Evolutionary conservation across 805 yeast species (phyloP), one percentile per base, ranked within the genome.

Genomic region (Yamadazyma takamatsuzukensis): DNA sequence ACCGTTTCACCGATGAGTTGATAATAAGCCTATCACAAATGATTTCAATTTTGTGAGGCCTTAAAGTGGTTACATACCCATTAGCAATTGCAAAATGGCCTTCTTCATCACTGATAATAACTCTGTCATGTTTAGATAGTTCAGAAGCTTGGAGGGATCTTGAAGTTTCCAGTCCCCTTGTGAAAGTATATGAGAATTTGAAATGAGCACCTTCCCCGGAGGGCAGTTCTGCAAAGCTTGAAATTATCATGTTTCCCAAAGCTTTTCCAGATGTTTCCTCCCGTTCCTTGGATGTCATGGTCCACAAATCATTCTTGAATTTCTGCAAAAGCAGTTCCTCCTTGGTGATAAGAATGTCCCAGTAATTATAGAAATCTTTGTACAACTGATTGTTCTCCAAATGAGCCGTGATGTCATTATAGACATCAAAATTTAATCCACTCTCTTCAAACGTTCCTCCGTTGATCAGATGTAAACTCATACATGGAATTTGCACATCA

Each of bases 61-160:
- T 59, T 0, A 83, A 58, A 3, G 51, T 44, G 5, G 61, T 56
- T 4, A 88, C 67, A 27, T 52, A 56, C 0, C 95, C 96, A 30
- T 67, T 68, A 1, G 87, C 77, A 15, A 89, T 48, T 0, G 85
- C 83, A 53, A 80, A 80, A 51, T 83, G 86, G 1, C 95, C 95
- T 0, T 53, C 39, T 45, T 85, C 94, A 53, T 84, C 95, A 49
- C 96, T 87, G 1, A 88, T 61, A 11, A 83, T 66, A 1, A 89
- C 72, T 24, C 76, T 64, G 49, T 89, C 96, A 41, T 72, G 68
- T 23, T 67, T 61, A 0, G 61, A 32, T 2, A 87, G 46, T 37
- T 81, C 86, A 0, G 80, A 59, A 2, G 49, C 27, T 21, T 53
- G 53, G 12, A 42, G 32, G 15, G 46, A 52, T 47, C 80, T 63